Base-by-base conservation (phyloP, 805 yeast genomes). In the Candida broadrunensis region DNA sequence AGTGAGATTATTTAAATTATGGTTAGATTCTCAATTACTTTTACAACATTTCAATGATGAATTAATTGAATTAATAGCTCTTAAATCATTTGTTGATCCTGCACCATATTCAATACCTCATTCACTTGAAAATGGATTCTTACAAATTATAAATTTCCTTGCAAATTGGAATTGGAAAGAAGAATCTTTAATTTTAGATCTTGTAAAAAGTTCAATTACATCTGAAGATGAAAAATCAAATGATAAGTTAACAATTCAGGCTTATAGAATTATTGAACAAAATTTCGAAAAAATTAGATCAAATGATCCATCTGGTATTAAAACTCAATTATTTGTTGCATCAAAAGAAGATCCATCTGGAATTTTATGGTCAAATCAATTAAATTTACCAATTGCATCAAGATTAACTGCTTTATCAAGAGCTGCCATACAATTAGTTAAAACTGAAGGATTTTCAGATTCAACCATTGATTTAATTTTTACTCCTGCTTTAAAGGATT, bases 101-200 rank as follows among this genome's bases (percentile, higher is more conserved):
- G 81, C 86, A 0, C 96, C 97, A n/a, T 90, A 77, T 64, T 73
- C 80, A 1, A 75, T 80, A 2, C 98, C 99, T 3, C 78, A 83
- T 20, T 81, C 91, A 41, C 80, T 84, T 7, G 83, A 81, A 46
- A 75, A 84, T 41, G 99, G 96, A 5, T 88, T 93, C 57, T 66
- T 87, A 43, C 81, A 93, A 44, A 75, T 83, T 11, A 58, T 93
- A 29, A 69, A 77, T 35, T 86, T 84, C 52, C 60, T 93, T 34
- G 75, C 95, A 19, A 65, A 64, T 33, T 93, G 99, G 99, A 89
- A 93, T 60, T 93, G 99, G 99, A 84, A 79, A 52, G 95, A 86
- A 47, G 88, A 84, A 35, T 85, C 96, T 1, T 65, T 93, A 45
- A 77, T 90, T 39, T 64, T 93, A 45, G 97, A 93, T 54, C 65